Percentiles rank a stretch among this genome's conserved stretches.
phyloP scores from a whole-genome alignment of 1,284 basidiomycete genomes.

The Exobasidium rhododendri region DNA sequence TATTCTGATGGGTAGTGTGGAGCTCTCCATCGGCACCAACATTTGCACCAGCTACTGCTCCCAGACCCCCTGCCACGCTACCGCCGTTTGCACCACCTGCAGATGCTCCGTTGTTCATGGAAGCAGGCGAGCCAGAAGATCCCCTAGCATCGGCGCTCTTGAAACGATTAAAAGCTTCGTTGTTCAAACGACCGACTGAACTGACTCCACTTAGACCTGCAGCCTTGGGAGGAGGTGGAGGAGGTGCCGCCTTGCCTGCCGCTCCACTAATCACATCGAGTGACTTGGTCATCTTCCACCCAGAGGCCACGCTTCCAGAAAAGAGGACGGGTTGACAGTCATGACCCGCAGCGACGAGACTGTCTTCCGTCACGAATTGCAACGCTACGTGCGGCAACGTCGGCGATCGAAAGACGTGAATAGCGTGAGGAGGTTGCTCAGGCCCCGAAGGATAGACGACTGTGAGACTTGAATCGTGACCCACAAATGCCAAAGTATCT shows the following conservation, averaged over 20 bases:
- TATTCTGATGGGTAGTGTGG: slow-evolving; percentile 86
- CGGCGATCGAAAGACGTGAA: slow-evolving; percentile 47
- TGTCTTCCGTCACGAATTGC: slow-evolving; percentile 72
- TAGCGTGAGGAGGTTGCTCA: slow-evolving; percentile 42
- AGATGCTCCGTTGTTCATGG: not conserved
- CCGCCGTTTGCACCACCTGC: slow-evolving; percentile 41
- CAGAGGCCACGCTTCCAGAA: slow-evolving; percentile 35
- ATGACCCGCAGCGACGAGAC: slow-evolving; percentile 80
- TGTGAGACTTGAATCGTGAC: slow-evolving; percentile 59
- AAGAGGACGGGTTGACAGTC: slow-evolving; percentile 84
- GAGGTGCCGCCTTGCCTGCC: slow-evolving; percentile 35
- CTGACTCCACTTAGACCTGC: slow-evolving; percentile 50
- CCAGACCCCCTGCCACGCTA: slow-evolving; percentile 65
- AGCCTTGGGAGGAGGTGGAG: slow-evolving; percentile 47
- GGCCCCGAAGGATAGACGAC: slow-evolving; percentile 48
- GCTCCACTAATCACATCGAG: slow-evolving; percentile 39
- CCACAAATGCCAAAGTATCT: slow-evolving; percentile 83
- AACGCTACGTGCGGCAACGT: slow-evolving; percentile 51
- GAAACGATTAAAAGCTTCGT: slow-evolving; percentile 93
- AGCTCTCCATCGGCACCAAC: slow-evolving; percentile 65
- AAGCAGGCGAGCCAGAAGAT: slow-evolving; percentile 35
- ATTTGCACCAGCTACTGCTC: slow-evolving; percentile 62
- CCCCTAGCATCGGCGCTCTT: slow-evolving; percentile 86
- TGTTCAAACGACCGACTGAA: slow-evolving; percentile 76
- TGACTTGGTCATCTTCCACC: slow-evolving; percentile 43